Evolutionary conservation across 1,284 basidiomycete genomes (phyloP).

Genomic region (Cutaneotrichosporon sp.): DNA sequence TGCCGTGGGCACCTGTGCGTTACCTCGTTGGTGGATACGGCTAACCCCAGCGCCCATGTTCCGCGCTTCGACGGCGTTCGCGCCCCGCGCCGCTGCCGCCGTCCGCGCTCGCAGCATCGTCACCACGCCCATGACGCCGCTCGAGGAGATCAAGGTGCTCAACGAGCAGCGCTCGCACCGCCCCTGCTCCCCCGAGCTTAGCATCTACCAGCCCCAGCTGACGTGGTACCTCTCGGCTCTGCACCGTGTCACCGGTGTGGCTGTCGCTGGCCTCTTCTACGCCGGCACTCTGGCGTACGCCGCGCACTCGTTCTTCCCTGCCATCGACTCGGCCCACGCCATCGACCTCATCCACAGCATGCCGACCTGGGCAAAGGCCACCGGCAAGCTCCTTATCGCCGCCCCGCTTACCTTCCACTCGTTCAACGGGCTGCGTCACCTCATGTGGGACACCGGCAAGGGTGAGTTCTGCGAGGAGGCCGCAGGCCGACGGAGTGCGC

Average conservation of each 20-base stretch:
- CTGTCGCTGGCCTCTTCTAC: slow-evolving; percentile 77
- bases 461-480: slow-evolving; percentile 56
- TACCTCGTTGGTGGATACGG: too few relatives aligned
- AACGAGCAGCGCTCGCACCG: slow-evolving; percentile 80
- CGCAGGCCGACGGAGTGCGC: too few relatives aligned
- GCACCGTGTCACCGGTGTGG: slow-evolving; percentile 78
- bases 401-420: slow-evolving; percentile 85
- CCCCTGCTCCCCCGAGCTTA: slow-evolving; percentile 86
- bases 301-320: slow-evolving; percentile 62
- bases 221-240: slow-evolving; percentile 83
- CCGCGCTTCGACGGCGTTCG: slow-evolving; percentile 1
- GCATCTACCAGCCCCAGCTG: slow-evolving; percentile 90
- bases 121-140: slow-evolving; percentile 33
- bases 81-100: slow-evolving; percentile 1
- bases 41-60: slow-evolving; percentile 15
- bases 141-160: slow-evolving; percentile 53
- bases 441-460: slow-evolving; percentile 84
- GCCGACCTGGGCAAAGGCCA: slow-evolving; percentile 67
- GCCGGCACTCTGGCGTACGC: slow-evolving; percentile 84
- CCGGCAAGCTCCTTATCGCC: slow-evolving; percentile 70
- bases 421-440: slow-evolving; percentile 84
- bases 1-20: slow-evolving; percentile 18
- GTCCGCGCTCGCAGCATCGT: slow-evolving; percentile 18
- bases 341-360: slow-evolving; percentile 62
- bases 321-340: slow-evolving; percentile 65